phyloP scores from a whole-genome alignment of 75 land plant species.

The Sequoiadendron giganteum region DNA sequence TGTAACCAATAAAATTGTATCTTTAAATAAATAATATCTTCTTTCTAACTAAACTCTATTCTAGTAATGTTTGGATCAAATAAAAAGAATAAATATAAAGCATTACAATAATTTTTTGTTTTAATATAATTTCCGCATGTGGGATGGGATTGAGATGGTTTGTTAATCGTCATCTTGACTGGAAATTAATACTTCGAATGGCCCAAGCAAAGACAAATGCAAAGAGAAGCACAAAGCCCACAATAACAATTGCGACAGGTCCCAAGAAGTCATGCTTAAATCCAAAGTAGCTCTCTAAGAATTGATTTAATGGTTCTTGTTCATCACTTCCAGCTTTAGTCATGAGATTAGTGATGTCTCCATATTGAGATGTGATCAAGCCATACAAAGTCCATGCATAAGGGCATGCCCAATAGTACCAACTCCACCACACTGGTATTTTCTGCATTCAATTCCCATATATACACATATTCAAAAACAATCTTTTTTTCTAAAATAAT shows the following conservation, averaged over 20 bases:
- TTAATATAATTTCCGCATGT: too few species aligned
- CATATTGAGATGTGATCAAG: constrained; percentile 38
- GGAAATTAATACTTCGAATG: constrained; percentile 70
- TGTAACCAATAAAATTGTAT: too few species aligned
- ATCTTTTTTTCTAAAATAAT: background rate
- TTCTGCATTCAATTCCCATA: constrained; percentile 18
- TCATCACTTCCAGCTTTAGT: too few species aligned
- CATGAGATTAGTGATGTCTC: background rate
- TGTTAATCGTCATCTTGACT: constrained; percentile 28
- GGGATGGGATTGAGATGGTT: background rate
- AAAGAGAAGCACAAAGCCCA: constrained; percentile 46
- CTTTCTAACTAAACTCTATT: too few species aligned
- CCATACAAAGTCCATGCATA: constrained; percentile 47
- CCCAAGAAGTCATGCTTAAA: constrained; percentile 47
- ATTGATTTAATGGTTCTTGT: constrained; percentile 14
- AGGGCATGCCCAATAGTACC: constrained; percentile 55
- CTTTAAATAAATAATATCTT: too few species aligned
- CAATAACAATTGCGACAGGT: constrained; percentile 29
- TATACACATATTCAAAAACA: background rate
- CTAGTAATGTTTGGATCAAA: too few species aligned
- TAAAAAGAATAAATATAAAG: too few species aligned
- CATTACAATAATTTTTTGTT: too few species aligned
- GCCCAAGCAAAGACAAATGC: constrained; percentile 38
- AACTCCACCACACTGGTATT: constrained; percentile 57
- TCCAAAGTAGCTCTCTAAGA: constrained; percentile 37